Base-by-base conservation (phyloP, 164 flowering plant genomes). In the Dillenia turbinata region DNA sequence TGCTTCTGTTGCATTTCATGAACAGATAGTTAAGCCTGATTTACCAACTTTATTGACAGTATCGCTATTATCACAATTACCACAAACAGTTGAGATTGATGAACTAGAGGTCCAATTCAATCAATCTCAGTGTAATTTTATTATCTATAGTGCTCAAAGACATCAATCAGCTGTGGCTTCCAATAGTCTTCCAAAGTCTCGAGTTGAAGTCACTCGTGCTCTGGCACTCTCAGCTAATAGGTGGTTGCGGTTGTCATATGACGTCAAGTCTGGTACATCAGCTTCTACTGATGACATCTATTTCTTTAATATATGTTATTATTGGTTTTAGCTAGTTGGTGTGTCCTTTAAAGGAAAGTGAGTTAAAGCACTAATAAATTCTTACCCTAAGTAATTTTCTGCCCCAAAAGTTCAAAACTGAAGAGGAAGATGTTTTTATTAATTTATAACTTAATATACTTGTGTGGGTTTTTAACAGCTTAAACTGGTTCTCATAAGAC, bases 1-100 rank as follows among this genome's bases (percentile, higher is more conserved):
- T 68, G 89, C 96, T 50, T 83, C 96, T 19, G 92, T 88, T 70
- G 94, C 96, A 72, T 95, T 95, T 72, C 97, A 92, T 78, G 94
- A 95, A 44, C 94, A 86, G 68, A 76, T 78, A 57, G 87, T 89
- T 46, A 95, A 87, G 78, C 96, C 96, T 48, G 85, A 88, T 49
- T 69, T 71, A 52, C 67, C 89, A 15, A 79, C 88, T 40, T 69
- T 70, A 64, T 52, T 92, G 59, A 85, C 94, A 8, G n/a, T 95
- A 44, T 92, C 99, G 19, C 87, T 95, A 64, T 69, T 87, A 12
- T 86, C 99, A 47, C 94, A 88, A 53, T 71, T 95, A 56, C 97
- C 99, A 2, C 78, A 66, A 33, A 68, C 79, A 51, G 69, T 88
- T 57, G 97, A 92, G 62, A 78, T 95, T 49, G 87, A 90, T 78